These are phyloP conservation scores for Piper longum DNA, from an alignment of 164 flowering plant species.

Conservation along the genomic window DNA sequence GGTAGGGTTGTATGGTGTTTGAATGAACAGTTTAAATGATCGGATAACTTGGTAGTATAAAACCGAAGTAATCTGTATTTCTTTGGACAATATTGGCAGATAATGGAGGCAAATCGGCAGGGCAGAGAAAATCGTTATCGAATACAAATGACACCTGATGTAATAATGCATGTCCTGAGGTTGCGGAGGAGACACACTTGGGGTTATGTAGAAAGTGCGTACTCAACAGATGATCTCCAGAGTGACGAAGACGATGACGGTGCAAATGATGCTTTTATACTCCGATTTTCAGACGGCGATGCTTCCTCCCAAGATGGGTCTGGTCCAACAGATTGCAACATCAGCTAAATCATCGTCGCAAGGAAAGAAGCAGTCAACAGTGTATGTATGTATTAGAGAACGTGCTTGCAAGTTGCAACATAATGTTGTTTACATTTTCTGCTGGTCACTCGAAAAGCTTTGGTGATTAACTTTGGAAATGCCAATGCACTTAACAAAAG, in stretches of 20 bases:
- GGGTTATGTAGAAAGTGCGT: conserved; percentile 34
- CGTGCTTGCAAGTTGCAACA: too few species aligned
- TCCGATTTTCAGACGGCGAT: conserved; percentile 24
- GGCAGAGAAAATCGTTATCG: conserved; percentile 43
- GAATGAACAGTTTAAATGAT: too few species aligned
- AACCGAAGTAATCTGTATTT: background rate
- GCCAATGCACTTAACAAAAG: too few species aligned
- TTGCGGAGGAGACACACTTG: conserved; percentile 44
- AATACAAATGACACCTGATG: conserved; percentile 42
- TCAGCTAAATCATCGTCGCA: conserved; percentile 19
- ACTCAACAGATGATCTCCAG: conserved; percentile 23
- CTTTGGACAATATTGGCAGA: conserved; percentile 18
- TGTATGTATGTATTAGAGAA: too few species aligned
- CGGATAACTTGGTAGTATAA: too few species aligned
- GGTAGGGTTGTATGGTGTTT: too few species aligned
- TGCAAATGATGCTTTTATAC: conserved; percentile 14
- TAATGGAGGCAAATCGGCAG: conserved; percentile 43
- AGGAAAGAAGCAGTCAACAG: background rate
- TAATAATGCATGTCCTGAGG: conserved; percentile 54
- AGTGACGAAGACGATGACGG: conserved; percentile 40
- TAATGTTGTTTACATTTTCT: too few species aligned
- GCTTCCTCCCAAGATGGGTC: conserved; percentile 30
- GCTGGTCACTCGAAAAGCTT: too few species aligned
- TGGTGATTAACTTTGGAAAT: too few species aligned
- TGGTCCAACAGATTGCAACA: conserved; percentile 36